phyloP scores from a whole-genome alignment of 2,329 filamentous ascomycete genomes.

The Diplodia sapinea region DNA sequence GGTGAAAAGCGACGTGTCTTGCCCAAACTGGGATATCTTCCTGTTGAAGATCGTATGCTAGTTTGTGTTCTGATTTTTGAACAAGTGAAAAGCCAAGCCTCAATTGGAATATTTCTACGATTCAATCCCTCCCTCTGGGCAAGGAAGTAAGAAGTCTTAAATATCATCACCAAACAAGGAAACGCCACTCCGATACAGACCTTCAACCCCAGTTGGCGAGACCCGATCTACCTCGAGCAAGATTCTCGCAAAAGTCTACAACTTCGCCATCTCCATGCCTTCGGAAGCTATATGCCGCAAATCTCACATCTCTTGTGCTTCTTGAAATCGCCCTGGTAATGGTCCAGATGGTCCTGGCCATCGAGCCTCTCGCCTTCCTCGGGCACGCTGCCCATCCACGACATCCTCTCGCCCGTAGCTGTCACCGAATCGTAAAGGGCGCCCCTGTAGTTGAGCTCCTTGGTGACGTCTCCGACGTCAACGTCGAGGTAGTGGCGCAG shows the following conservation, averaged over 20 bases:
- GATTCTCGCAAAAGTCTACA: not conserved
- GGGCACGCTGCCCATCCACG: slow-evolving; percentile 53
- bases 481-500: slow-evolving; percentile 78
- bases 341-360: slow-evolving; percentile 50
- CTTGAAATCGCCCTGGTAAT: slow-evolving; percentile 36
- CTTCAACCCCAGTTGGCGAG: not conserved
- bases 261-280: not conserved
- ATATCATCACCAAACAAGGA: not conserved
- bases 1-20: not conserved
- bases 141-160: not conserved
- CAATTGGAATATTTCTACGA: not conserved
- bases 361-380: slow-evolving; percentile 51
- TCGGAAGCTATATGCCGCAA: slow-evolving; percentile 25
- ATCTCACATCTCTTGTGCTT: slow-evolving; percentile 35
- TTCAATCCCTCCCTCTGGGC: not conserved
- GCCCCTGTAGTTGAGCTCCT: slow-evolving; percentile 69
- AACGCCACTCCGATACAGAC: not conserved
- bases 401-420: slow-evolving; percentile 40
- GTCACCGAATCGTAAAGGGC: slow-evolving; percentile 40
- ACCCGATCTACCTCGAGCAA: not conserved
- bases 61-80: not conserved
- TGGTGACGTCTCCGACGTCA: slow-evolving; percentile 77
- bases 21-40: not conserved
- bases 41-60: not conserved
- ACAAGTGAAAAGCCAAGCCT: not conserved